Evolutionary conservation across 2,329 filamentous ascomycete species (phyloP).

Genomic region (Pestalotiopsis fici): DNA sequence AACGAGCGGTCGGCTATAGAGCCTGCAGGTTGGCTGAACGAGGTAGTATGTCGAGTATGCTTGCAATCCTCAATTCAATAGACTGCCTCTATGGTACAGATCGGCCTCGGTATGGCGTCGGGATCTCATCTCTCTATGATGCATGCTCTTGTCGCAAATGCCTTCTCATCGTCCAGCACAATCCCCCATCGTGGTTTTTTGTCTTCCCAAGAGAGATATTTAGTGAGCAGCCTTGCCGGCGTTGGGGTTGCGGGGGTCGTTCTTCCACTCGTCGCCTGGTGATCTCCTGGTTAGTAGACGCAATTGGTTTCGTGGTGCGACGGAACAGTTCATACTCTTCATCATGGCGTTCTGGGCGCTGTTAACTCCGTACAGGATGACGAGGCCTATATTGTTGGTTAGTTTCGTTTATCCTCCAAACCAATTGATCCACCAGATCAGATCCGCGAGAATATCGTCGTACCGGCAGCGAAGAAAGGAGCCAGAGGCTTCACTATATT

Average conservation of each 20-base stretch:
- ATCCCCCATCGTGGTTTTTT: conserved; percentile 13
- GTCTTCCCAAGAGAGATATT: conserved; percentile 10
- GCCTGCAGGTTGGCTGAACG: neutral
- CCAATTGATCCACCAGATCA: neutral
- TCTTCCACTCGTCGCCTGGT: conserved; percentile 90
- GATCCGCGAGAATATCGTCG: conserved; percentile 35
- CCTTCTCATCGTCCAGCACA: neutral
- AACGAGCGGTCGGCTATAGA: neutral
- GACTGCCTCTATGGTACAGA: conserved; percentile 32
- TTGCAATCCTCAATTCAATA: conserved; percentile 18
- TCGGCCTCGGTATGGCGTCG: conserved; percentile 13
- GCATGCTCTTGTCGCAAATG: conserved; percentile 9
- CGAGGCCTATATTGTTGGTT: conserved; percentile 58
- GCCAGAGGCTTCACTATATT: conserved; percentile 80
- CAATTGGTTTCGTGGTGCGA: neutral
- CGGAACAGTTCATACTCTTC: conserved; percentile 61
- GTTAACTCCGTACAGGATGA: conserved; percentile 93
- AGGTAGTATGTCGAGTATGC: neutral
- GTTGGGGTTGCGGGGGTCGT: conserved; percentile 88
- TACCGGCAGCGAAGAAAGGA: conserved; percentile 96
- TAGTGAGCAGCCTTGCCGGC: conserved; percentile 51
- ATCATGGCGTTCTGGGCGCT: conserved; percentile 76
- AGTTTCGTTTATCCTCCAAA: conserved; percentile 15
- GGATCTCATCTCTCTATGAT: conserved; percentile 22
- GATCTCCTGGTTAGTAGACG: conserved; percentile 6